Evolutionary conservation across 1,284 basidiomycete species (phyloP).

Genomic region (Apiotrichum akiyoshidainum): DNA sequence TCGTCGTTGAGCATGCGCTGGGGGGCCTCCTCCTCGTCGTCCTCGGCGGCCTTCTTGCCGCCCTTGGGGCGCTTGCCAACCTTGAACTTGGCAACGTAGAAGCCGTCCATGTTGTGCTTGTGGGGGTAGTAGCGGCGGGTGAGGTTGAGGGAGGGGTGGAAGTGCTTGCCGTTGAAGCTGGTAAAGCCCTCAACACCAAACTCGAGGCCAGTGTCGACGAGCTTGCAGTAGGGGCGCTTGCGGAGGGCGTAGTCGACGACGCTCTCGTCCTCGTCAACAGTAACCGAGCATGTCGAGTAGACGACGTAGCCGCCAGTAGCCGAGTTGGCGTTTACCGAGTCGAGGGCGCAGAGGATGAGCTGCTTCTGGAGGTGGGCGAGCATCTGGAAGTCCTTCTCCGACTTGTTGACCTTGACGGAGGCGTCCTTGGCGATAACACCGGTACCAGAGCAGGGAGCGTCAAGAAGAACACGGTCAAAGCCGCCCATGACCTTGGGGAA

Average conservation of each 20-base stretch:
- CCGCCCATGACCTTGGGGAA: slow-evolving; percentile 99
- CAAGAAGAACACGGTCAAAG: slow-evolving; percentile 92
- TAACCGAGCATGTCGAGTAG: slow-evolving; percentile 98
- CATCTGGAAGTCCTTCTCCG: slow-evolving; percentile 89
- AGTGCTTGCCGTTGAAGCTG: slow-evolving; percentile 81
- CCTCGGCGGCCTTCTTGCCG: slow-evolving; percentile 48
- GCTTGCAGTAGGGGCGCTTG: slow-evolving; percentile 90
- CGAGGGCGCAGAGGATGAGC: slow-evolving; percentile 95
- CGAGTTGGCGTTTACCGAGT: slow-evolving; percentile 85
- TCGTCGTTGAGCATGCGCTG: slow-evolving; percentile 24
- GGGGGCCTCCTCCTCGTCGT: slow-evolving; percentile 32
- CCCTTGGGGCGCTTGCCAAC: slow-evolving; percentile 71
- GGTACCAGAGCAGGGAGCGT: slow-evolving; percentile 97
- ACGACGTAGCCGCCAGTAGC: slow-evolving; percentile 91
- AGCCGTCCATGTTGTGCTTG: slow-evolving; percentile 77
- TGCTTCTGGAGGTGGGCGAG: slow-evolving; percentile 98
- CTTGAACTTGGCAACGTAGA: slow-evolving; percentile 98
- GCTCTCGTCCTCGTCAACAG: slow-evolving; percentile 96
- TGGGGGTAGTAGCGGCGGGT: slow-evolving; percentile 64
- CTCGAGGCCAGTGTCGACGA: slow-evolving; percentile 88
- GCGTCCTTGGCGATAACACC: slow-evolving; percentile 98
- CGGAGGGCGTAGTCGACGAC: slow-evolving; percentile 98
- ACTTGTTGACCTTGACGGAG: slow-evolving; percentile 97
- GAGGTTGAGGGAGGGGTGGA: slow-evolving; percentile 73
- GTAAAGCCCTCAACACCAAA: slow-evolving; percentile 93